Evolutionary conservation across 371 early-diverging fungal genomes (phyloP).

Genomic region (Mortierella sp.): DNA sequence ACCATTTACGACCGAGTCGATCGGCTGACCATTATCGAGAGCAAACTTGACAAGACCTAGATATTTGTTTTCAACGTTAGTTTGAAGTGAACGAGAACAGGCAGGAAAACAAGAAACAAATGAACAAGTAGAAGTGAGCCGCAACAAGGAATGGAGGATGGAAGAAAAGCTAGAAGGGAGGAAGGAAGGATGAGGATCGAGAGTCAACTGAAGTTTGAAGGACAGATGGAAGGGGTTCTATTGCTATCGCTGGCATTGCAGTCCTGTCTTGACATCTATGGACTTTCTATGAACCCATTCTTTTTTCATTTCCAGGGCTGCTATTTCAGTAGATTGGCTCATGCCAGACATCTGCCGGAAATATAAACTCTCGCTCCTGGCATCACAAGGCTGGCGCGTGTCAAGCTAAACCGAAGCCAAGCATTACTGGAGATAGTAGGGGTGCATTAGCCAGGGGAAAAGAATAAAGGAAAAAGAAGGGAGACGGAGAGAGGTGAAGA

Average conservation of each 20-base stretch:
- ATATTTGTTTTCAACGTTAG: neutral
- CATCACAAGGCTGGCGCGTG: too few species aligned
- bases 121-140: neutral
- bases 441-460: neutral
- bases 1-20: constrained; percentile 80
- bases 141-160: neutral
- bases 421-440: too few species aligned
- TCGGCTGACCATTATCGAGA: constrained; percentile 77
- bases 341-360: too few species aligned
- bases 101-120: neutral
- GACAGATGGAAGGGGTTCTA: constrained; percentile 1
- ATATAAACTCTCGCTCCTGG: neutral
- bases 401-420: too few species aligned
- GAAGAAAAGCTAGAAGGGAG: neutral
- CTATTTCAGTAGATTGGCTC: too few species aligned
- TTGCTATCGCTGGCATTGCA: neutral
- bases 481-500: neutral
- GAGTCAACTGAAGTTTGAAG: constrained; percentile 21
- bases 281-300: too few species aligned
- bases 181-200: constrained; percentile 12
- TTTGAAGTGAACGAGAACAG: neutral
- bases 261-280: too few species aligned
- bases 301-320: neutral
- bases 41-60: constrained; percentile 79
- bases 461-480: neutral